Conservation (phyloP, 768 basidiomycete species). For the Psilocybe subaeruginosa region DNA sequence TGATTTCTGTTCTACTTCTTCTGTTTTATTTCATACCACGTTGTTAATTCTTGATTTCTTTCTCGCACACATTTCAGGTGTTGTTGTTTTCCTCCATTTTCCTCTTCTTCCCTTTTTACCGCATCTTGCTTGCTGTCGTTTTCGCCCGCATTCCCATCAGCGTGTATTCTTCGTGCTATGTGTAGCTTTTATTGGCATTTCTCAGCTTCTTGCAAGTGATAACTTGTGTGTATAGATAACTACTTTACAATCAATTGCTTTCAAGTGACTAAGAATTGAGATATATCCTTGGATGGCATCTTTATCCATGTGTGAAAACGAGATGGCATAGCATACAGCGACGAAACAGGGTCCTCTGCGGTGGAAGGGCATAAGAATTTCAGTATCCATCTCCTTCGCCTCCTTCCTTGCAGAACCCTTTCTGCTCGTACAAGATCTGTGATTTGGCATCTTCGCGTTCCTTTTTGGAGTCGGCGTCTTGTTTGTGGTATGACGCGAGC, state of each 20-base stretch:
- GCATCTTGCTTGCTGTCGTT: constrained; percentile 11
- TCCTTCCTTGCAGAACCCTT: constrained; percentile 93
- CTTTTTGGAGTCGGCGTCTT: constrained; percentile 75
- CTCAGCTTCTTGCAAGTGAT: constrained; percentile 17
- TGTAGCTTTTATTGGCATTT: constrained; percentile 19
- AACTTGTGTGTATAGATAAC: constrained; percentile 18
- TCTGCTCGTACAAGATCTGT: constrained; percentile 78
- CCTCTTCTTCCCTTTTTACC: background rate
- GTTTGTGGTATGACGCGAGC: constrained; percentile 73
- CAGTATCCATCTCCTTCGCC: constrained; percentile 97
- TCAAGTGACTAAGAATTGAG: background rate
- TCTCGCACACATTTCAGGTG: background rate
- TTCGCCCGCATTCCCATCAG: constrained; percentile 12
- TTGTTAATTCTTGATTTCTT: background rate
- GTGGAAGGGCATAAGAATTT: constrained; percentile 13
- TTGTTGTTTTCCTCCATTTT: background rate
- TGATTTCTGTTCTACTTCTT: background rate
- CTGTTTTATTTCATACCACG: background rate
- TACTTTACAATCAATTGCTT: constrained; percentile 16
- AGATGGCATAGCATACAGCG: background rate
- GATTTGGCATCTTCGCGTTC: constrained; percentile 83
- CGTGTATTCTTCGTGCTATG: constrained; percentile 12
- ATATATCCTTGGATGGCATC: background rate
- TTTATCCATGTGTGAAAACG: background rate
- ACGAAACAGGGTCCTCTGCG: background rate